phyloP scores from a whole-genome alignment of 2,329 filamentous ascomycete species.

The Albophoma yamanashiensis region DNA sequence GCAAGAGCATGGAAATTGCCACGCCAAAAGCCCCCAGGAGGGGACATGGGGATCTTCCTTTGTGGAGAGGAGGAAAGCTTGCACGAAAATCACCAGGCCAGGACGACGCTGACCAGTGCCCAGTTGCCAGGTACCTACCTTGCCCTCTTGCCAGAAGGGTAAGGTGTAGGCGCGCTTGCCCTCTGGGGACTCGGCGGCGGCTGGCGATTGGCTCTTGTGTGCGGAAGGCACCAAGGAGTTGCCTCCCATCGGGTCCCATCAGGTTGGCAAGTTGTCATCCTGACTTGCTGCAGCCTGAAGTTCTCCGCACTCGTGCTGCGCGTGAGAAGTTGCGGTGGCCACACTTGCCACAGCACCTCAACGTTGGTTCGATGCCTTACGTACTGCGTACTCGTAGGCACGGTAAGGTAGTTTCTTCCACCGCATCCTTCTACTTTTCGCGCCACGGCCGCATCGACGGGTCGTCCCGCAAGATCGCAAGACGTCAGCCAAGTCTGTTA shows the following conservation, averaged over 20 bases:
- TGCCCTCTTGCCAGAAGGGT: background rate
- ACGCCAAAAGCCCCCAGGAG: background rate
- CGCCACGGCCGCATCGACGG: background rate
- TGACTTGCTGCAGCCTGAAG: background rate
- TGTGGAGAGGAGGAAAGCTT: background rate
- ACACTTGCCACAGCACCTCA: background rate
- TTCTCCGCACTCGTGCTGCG: background rate
- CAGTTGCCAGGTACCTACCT: no score
- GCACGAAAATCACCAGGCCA: background rate
- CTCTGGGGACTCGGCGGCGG: background rate
- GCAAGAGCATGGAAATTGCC: background rate
- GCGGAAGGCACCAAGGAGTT: background rate
- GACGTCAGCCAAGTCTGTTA: no score
- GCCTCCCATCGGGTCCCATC: background rate
- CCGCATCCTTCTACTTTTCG: background rate
- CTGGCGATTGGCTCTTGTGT: background rate
- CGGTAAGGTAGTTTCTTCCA: background rate
- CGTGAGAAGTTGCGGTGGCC: background rate
- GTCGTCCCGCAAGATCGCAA: no score
- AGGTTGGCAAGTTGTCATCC: background rate
- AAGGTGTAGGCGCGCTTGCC: background rate
- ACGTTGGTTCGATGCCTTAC: no score
- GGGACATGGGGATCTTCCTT: background rate
- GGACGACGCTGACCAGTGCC: background rate
- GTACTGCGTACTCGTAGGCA: no score